phyloP scores from a whole-genome alignment of 2,329 filamentous ascomycete species.

The Penicillium sp. region DNA sequence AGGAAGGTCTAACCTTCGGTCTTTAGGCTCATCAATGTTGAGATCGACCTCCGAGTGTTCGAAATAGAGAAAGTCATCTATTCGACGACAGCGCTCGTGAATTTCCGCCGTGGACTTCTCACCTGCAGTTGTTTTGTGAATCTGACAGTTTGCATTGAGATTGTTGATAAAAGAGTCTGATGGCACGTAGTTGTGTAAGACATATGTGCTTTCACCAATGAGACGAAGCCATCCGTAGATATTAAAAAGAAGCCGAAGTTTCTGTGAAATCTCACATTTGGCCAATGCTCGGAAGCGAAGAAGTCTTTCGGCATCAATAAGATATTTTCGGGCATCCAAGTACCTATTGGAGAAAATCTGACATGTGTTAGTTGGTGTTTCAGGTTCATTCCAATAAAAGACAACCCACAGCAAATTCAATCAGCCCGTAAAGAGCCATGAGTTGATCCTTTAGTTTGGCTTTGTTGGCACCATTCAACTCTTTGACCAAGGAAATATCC shows the following conservation, averaged over 20 bases:
- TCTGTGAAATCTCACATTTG: constrained; percentile 28
- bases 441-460: constrained; percentile 5
- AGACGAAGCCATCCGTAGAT: constrained; percentile 34
- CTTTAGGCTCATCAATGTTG: background rate
- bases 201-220: constrained; percentile 27
- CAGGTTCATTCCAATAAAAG: background rate
- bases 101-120: background rate
- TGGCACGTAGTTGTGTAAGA: constrained; percentile 14
- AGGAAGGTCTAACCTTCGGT: background rate
- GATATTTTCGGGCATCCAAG: constrained; percentile 27
- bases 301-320: constrained; percentile 31
- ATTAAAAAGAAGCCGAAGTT: constrained; percentile 31
- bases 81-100: background rate
- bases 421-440: background rate
- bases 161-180: constrained; percentile 2
- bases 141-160: constrained; percentile 12
- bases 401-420: background rate
- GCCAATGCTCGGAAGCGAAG: constrained; percentile 28
- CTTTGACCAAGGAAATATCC: background rate
- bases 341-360: constrained; percentile 10
- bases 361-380: background rate
- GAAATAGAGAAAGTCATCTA: constrained; percentile 30
- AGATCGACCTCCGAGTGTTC: background rate
- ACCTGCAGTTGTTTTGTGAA: constrained; percentile 4
- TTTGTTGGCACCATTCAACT: background rate